phyloP scores from a whole-genome alignment of 2,329 filamentous ascomycete genomes.

The Fusarium nisikadoi region DNA sequence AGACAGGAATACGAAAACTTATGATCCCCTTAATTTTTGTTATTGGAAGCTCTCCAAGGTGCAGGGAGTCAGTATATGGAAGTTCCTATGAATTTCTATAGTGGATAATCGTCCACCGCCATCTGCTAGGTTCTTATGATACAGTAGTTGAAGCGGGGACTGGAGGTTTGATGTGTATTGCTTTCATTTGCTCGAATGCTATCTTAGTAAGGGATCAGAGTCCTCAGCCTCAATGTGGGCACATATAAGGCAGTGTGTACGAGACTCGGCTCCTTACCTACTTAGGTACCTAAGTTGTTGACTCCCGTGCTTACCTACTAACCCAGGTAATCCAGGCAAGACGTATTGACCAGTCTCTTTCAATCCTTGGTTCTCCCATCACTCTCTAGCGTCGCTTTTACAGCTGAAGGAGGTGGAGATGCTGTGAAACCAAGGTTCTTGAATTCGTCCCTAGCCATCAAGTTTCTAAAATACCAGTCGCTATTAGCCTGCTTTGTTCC shows the following conservation, averaged over 20 bases:
- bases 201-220: constrained; percentile 8
- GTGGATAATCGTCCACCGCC: constrained; percentile 29
- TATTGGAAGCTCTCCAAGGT: not conserved
- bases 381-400: constrained; percentile 46
- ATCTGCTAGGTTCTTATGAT: constrained; percentile 13
- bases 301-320: constrained; percentile 43
- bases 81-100: constrained; percentile 20
- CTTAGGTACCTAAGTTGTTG: not conserved
- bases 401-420: constrained; percentile 33
- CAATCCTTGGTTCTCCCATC: constrained; percentile 51
- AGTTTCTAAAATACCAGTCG: constrained; percentile 67
- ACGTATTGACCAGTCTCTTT: constrained; percentile 42
- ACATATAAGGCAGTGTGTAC: not conserved
- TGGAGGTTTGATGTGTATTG: constrained; percentile 42
- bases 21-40: constrained; percentile 20
- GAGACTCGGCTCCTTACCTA: not conserved
- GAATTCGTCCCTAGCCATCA: constrained; percentile 97
- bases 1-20: constrained; percentile 7
- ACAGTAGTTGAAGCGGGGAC: constrained; percentile 33
- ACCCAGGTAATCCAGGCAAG: not conserved
- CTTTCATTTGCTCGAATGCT: constrained; percentile 40
- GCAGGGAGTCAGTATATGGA: not conserved
- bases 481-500: constrained; percentile 33
- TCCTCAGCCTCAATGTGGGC: not conserved
- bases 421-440: constrained; percentile 85